Evolutionary conservation across 495 filamentous ascomycete species (phyloP), one percentile per base, ranked within the genome.

Genomic region (Aspergillus mulundensis): DNA sequence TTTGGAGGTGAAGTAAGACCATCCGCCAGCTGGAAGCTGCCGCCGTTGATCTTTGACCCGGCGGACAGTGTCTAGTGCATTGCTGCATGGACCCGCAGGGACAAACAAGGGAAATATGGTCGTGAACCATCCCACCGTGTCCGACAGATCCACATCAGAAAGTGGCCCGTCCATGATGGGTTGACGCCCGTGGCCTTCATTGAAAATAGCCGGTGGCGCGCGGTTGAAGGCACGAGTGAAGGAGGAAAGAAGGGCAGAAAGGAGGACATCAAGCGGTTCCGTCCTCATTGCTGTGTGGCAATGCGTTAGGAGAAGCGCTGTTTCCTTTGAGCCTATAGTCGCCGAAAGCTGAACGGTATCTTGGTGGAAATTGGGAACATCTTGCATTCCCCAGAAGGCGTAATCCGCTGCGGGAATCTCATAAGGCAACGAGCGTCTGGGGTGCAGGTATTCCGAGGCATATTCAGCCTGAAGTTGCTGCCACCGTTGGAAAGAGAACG

Each of bases 11-110:
- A 67, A 71, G 30, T 65, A 67, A 8, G 57, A 44, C 46, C 58
- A 46, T 10, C 69, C 70, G 50, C 70, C 70, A 3, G 49, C 53
- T 20, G 66, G 62, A 0, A 68, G 41, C 12, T 32, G n/a, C 2
- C 57, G 24, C 1, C 66, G 58, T 16, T 23, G 21, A 32, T 66
- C 63, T 32, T 70, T 71, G 5, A 47, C 24, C 5, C 24, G 18
- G 1, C 7, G 21, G 4, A 58, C 36, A 6, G 36, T 46, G 39
- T 56, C 41, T 24, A 44, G 16, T 28, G 56, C 42, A 45, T 36
- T 19, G 14, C 34, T 5, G 7, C 3, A 12, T 21, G 14, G 16
- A 8, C n/a, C 12, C 41, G 23, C 14, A n/a, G 20, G 6, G 10
- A 56, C 30, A 14, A 30, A 19, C 0, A 71, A 14, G 0, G 73